Evolutionary conservation across 2,329 filamentous ascomycete species (phyloP), one percentile per base, ranked within the genome.

Genomic region (Stylonectria norvegica): DNA sequence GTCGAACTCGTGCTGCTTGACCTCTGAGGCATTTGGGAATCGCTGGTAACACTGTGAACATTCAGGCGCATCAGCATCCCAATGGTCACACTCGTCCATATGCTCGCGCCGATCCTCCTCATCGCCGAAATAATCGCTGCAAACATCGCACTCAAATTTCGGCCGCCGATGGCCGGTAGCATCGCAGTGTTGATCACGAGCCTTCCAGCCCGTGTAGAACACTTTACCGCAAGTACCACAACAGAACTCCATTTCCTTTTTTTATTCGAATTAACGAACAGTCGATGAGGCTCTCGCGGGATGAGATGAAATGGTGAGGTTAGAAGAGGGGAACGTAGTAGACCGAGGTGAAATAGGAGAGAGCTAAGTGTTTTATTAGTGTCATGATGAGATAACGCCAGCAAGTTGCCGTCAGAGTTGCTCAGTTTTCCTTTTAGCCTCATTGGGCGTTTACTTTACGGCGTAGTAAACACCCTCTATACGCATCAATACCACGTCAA

Each of bases 81-180:
- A 64, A 36, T 70, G 65, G 3, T 50, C 37, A 2, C 40, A 14
- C 5, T 34, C 42, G 12, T 51, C 20, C 61, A 65, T 66, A 38
- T 66, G 63, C n/a, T 59, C 44, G 1, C 34, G 3, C 5, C 47
- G 38, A 5, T 57, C 58, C 6, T 39, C 18, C 6, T 52, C 31
- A 14, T 42, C 45, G 15, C 34, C n/a, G 20, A 61, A 65, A 20
- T 37, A 55, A 0, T 49, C 30, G 10, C 42, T 34, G 32, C 61
- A 63, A 1, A 31, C 49, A n/a, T 57, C 52, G 36, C 63, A 66
- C 33, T 65, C 58, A 25, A 55, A 52, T 9, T 33, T 20, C 9
- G 55, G 59, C 1, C 8, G 25, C 4, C 27, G 20, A 20, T 65
- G 61, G 6, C 52, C 57, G 0, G 49, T 62, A 5, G 49, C 49